Evolutionary conservation across 108 stramenopile genomes (phyloP).

Genomic region (Nannochloropsis gaditana): DNA sequence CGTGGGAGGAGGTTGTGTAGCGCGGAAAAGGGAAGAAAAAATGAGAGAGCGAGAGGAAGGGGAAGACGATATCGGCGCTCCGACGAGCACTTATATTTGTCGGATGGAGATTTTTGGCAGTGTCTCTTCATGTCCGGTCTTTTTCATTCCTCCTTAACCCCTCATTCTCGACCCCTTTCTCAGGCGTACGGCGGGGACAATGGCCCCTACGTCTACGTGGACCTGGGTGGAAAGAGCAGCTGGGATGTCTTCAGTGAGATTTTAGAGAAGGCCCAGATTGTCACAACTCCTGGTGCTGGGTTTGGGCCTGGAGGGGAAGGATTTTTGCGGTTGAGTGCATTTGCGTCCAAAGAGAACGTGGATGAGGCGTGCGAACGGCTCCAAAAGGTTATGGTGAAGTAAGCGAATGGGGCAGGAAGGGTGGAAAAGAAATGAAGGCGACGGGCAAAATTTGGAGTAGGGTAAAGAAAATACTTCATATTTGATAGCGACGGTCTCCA

Average conservation of each 20-base stretch:
- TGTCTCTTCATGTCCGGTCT: background rate
- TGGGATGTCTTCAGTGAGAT: conserved; percentile 89
- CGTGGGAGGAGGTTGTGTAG: background rate
- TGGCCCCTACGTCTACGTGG: conserved; percentile 89
- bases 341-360: conserved; percentile 77
- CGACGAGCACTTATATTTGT: background rate
- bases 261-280: conserved; percentile 84
- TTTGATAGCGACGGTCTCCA: too few species aligned
- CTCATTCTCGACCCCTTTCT: background rate
- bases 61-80: background rate
- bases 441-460: background rate
- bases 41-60: background rate
- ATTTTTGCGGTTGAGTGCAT: conserved; percentile 84
- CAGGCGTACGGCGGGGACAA: conserved; percentile 81
- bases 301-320: conserved; percentile 97
- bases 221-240: conserved; percentile 66
- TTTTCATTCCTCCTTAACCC: background rate
- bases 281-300: conserved; percentile 94
- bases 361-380: conserved; percentile 81
- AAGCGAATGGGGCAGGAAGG: background rate
- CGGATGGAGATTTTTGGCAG: conserved; percentile 71
- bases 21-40: background rate
- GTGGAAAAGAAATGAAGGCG: background rate
- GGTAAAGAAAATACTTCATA: too few species aligned
- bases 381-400: conserved; percentile 61